Percentiles rank a stretch among this genome's conserved stretches.
Evolutionary conservation across 345 rosid genomes (phyloP).

Genomic region (Limnanthes douglasii): DNA sequence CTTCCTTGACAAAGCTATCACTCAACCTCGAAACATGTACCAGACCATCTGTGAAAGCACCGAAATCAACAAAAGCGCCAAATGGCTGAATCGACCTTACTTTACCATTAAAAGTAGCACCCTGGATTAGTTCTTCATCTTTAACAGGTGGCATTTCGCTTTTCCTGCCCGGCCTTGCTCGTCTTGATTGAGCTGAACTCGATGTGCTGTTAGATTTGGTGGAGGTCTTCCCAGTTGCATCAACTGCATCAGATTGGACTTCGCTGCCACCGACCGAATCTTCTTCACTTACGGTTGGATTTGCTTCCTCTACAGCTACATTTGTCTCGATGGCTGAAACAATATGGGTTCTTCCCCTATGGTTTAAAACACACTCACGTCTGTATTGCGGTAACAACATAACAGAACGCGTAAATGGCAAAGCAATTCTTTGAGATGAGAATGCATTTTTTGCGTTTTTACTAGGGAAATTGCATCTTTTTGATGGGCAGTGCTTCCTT

Average conservation of each 20-base stretch:
- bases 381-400: slow-evolving; percentile 33
- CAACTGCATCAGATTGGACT: slow-evolving; percentile 15
- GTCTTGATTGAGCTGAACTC: slow-evolving; percentile 26
- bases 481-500: slow-evolving; percentile 21
- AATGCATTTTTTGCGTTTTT: slow-evolving; percentile 17
- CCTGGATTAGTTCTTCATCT: slow-evolving; percentile 64
- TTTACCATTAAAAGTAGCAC: slow-evolving; percentile 78
- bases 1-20: slow-evolving; percentile 73
- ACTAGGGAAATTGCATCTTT: slow-evolving; percentile 33
- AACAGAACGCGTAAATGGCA: slow-evolving; percentile 32
- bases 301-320: slow-evolving; percentile 52
- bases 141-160: slow-evolving; percentile 73
- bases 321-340: slow-evolving; percentile 51
- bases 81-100: slow-evolving; percentile 84
- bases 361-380: slow-evolving; percentile 18
- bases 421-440: slow-evolving; percentile 17
- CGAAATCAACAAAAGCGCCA: slow-evolving; percentile 80
- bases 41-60: slow-evolving; percentile 86
- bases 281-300: slow-evolving; percentile 28
- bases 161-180: slow-evolving; percentile 42
- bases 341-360: slow-evolving; percentile 13
- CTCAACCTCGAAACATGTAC: slow-evolving; percentile 86
- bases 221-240: slow-evolving; percentile 19
- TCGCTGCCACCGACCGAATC: slow-evolving; percentile 19
- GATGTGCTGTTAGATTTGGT: slow-evolving; percentile 15